Conservation (phyloP, 495 filamentous ascomycete genomes). For the Letharia columbiana region DNA sequence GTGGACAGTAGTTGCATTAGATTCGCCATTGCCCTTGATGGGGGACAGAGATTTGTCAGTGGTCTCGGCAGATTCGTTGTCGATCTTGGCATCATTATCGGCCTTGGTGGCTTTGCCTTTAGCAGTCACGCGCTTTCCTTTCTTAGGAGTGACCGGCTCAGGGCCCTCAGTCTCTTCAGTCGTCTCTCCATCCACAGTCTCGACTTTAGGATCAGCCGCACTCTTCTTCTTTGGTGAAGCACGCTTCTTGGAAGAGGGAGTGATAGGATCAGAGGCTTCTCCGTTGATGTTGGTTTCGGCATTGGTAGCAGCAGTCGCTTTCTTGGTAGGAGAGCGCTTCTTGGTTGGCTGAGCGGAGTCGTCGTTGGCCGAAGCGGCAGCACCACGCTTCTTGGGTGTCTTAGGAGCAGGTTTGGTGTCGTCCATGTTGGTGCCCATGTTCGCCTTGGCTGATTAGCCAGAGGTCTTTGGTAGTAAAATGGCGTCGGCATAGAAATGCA, state of each 20-base stretch:
- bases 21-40: background rate
- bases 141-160: slow-evolving; percentile 4
- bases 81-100: background rate
- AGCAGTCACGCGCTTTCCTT: background rate
- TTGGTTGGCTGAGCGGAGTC: slow-evolving; percentile 8
- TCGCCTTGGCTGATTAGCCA: background rate
- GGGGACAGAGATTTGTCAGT: background rate
- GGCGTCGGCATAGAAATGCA: background rate
- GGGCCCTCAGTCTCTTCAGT: background rate
- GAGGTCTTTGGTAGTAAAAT: background rate
- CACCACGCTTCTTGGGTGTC: slow-evolving; percentile 18
- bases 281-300: background rate
- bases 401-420: background rate
- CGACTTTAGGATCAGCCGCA: background rate
- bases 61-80: background rate
- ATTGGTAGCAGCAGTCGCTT: slow-evolving; percentile 2
- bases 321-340: slow-evolving; percentile 9
- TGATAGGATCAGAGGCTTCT: background rate
- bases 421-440: background rate
- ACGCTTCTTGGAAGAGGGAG: slow-evolving; percentile 1
- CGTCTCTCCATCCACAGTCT: background rate
- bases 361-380: background rate
- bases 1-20: background rate
- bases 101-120: background rate
- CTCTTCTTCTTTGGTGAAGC: background rate